Evolutionary conservation across 106 monocot genomes (phyloP), one percentile per base, ranked within the genome.

Genomic region (Phalaenopsis equestris): DNA sequence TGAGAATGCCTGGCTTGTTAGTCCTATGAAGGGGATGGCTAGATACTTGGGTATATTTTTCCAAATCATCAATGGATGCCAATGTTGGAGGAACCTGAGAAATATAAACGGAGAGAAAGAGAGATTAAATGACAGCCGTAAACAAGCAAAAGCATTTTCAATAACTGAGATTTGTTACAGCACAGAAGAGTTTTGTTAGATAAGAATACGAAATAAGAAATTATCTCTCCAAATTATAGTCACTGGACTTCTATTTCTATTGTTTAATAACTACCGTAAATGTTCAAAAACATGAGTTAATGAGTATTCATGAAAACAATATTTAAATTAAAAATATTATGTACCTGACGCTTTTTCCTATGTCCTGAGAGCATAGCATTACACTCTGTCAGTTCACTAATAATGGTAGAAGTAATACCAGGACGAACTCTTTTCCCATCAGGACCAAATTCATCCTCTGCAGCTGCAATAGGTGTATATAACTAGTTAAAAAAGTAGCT

Each of bases 11-110:
- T 55, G 98, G 98, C 70, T 94, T 98, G 81, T 90, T 98, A 38
- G 94, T 98, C 65, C 91, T 92, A 89, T 98, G 98, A 81, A 98
- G 94, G 19, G 98, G 94, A 87, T 98, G 98, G 87, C 98, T 98
- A 73, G 94, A 98, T 37, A 98, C 84, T 79, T 98, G 98, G n/a
- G 98, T 98, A 77, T 85, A 98, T 41, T 85, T 89, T 84, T 98
- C 98, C 73, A 98, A 24, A 75, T 80, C 85, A 82, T 88, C 89
- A 84, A 91, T 79, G 49, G 92, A 74, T 52, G 88, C 87, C 84
- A 98, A 88, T 77, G 90, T 91, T 37, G 86, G 78, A 56, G 94
- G 73, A 75, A 94, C 85, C 98, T 74, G 8, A 45, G 42, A 74
- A 9, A 74, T 36, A 68, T 24, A 30, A 39, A 70, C 18, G 45